These are phyloP conservation scores for Podospora didyma DNA, from an alignment of 495 filamentous ascomycete genomes.

Conservation along the genomic window DNA sequence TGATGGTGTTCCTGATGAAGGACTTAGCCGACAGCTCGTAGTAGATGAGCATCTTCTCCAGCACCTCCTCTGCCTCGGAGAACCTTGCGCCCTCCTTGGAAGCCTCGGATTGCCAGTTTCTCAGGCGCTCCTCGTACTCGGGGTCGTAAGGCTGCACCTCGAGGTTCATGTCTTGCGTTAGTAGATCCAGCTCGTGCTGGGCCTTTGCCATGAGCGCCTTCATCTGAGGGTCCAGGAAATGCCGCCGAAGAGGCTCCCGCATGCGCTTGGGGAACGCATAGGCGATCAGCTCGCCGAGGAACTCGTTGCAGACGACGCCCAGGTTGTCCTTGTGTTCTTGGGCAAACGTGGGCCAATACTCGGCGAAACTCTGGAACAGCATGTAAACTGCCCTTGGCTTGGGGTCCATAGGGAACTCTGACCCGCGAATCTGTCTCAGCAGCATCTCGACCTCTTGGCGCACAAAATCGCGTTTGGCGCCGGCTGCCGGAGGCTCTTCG, in stretches of 20 bases:
- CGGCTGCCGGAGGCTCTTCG: constrained; percentile 6
- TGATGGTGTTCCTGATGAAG: constrained; percentile 36
- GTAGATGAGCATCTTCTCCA: constrained; percentile 43
- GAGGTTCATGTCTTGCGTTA: constrained; percentile 33
- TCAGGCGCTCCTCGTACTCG: constrained; percentile 35
- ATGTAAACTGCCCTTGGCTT: constrained; percentile 39
- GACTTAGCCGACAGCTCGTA: constrained; percentile 37
- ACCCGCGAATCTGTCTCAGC: constrained; percentile 35
- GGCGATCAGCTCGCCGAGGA: constrained; percentile 37
- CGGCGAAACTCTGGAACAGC: constrained; percentile 38
- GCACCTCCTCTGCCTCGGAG: constrained; percentile 35
- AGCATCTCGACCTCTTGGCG: constrained; percentile 32
- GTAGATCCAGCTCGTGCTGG: constrained; percentile 31
- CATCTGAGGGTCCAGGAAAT: constrained; percentile 34
- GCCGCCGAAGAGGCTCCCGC: constrained; percentile 32
- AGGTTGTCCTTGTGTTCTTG: constrained; percentile 41
- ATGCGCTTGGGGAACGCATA: constrained; percentile 39
- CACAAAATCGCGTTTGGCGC: constrained; percentile 30
- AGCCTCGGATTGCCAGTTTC: constrained; percentile 24
- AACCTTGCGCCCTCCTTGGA: constrained; percentile 25
- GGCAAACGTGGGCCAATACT: constrained; percentile 37
- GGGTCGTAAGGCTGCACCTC: constrained; percentile 41
- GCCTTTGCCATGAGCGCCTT: constrained; percentile 34
- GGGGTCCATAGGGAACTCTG: constrained; percentile 37
- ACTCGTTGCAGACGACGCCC: constrained; percentile 40